Evolutionary conservation across 192 early-diverging fungal species (phyloP), one percentile per base, ranked within the genome.

Genomic region (Gigaspora rosea): DNA sequence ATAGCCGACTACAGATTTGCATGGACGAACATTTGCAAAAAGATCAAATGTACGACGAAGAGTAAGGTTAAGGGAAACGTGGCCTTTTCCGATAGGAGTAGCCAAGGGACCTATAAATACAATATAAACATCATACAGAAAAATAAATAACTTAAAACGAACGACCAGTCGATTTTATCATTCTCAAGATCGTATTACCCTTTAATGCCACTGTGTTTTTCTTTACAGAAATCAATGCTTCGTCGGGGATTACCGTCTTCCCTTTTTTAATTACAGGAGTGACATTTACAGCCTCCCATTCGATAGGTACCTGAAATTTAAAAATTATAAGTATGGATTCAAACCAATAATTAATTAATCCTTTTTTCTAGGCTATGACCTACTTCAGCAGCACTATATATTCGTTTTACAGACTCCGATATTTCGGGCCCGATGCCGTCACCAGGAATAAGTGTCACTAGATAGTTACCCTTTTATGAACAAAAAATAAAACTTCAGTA

Each of bases 401-500:
- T 97, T 52, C 91, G 84, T 86, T 94, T 91, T 54, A 99, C 97
- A 18, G 94, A 94, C 70, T 87, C 83, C 52, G 96, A 95, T 75
- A 99, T 99, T 85, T 99, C 97, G 4, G 97, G 97, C 48, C 97
- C 97, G 75, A 99, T 99, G 72, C 97, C 97, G 84, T 98, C 97
- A 73, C 97, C 97, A 18, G 97, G 96, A 78, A 99, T 98, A 75
- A 99, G 84, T 65, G 96, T 97, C 68, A 98, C 96, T 64, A 83
- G 84, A 85, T 92, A 94, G 88, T 93, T 94, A 74, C 93, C 93
- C 85, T 89, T 62, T 62, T 62, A 22, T 32, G 10, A 32, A 62
- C 9, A 62, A 32, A 62, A 32, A 7, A 62, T 2, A 8, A 32
- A 12, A 27, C 27, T 22, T 62, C 9, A 6, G 13, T n/a, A 57